A percentile compares a stretch with the other conserved stretches of the same genome.
phyloP scores from a whole-genome alignment of 1,139 yeast genomes.

The Debaryomyces sp. region DNA sequence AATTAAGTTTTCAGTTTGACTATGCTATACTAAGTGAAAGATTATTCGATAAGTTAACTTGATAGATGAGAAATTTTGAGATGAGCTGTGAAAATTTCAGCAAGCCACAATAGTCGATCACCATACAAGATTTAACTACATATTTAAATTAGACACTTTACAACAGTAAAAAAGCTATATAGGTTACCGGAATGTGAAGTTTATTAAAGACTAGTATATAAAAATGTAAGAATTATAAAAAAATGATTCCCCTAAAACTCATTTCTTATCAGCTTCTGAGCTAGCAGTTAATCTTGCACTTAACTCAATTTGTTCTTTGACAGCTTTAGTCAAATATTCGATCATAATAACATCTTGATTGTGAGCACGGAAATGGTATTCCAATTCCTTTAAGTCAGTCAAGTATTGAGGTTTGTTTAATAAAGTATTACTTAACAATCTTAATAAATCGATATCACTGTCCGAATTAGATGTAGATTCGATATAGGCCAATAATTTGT shows the following conservation, averaged over 20 bases:
- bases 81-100: conserved; percentile 7
- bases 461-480: conserved; percentile 52
- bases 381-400: conserved; percentile 59
- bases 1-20: neutral
- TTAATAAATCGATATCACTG: conserved; percentile 58
- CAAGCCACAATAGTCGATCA: conserved; percentile 5
- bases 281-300: conserved; percentile 71
- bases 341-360: conserved; percentile 83
- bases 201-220: conserved; percentile 2
- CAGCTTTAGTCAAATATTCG: conserved; percentile 81
- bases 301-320: conserved; percentile 82
- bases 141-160: neutral
- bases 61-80: conserved; percentile 7
- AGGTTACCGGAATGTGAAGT: neutral
- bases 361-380: conserved; percentile 67
- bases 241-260: neutral
- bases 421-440: conserved; percentile 65
- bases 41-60: neutral
- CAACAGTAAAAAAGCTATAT: neutral
- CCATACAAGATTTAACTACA: neutral
- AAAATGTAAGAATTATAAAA: neutral
- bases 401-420: conserved; percentile 60
- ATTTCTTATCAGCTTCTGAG: conserved; percentile 32
- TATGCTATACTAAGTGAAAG: neutral
- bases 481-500: conserved; percentile 54